A percentile compares a stretch with the other conserved stretches of the same genome.
Conservation (phyloP, 73 alveolate species). For the Effrenium voratum region DNA sequence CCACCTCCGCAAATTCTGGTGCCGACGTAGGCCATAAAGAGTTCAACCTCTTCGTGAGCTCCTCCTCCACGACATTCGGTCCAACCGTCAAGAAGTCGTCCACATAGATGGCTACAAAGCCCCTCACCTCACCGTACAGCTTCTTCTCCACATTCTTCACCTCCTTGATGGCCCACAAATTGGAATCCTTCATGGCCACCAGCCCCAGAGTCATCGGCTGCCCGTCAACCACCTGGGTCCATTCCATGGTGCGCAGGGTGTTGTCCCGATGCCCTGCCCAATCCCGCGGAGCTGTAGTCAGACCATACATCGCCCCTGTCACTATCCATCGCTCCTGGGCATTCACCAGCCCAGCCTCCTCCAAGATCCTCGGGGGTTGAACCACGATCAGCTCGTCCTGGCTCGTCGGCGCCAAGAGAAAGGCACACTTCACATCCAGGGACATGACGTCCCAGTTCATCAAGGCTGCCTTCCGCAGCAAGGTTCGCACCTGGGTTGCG, state of each 20-base stretch:
- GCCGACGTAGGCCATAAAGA: neutral
- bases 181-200: neutral
- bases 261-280: neutral
- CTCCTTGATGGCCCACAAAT: neutral
- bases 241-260: neutral
- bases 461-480: neutral
- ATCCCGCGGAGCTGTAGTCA: neutral
- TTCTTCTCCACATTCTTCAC: too few relatives aligned
- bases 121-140: neutral
- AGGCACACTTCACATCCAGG: neutral
- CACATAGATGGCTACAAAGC: neutral
- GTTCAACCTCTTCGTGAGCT: neutral
- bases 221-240: neutral
- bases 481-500: neutral
- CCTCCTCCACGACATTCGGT: neutral
- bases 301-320: neutral
- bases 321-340: neutral
- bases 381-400: neutral
- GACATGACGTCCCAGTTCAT: neutral
- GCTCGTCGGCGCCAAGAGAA: neutral
- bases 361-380: neutral
- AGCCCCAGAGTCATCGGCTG: neutral
- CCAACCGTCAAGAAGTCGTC: neutral
- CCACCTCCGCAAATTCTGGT: neutral
- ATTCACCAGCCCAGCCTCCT: neutral